phyloP scores from a whole-genome alignment of 495 filamentous ascomycete species.

The Apiosordaria backusii region DNA sequence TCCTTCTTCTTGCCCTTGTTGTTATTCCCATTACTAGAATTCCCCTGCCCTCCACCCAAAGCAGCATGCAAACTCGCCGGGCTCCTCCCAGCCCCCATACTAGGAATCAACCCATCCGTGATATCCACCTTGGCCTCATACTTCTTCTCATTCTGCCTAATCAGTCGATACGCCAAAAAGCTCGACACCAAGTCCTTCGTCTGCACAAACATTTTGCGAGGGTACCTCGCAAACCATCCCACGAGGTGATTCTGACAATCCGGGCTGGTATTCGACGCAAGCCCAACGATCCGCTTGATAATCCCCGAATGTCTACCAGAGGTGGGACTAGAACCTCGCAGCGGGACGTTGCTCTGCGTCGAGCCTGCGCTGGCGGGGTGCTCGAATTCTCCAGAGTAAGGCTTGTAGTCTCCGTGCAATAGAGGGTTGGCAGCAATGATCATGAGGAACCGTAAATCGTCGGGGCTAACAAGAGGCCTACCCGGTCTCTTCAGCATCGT shows the following conservation, averaged over 20 bases:
- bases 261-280: constrained; percentile 71
- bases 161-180: constrained; percentile 80
- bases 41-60: constrained; percentile 48
- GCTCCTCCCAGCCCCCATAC: constrained; percentile 57
- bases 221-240: constrained; percentile 76
- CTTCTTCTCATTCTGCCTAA: constrained; percentile 67
- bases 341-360: constrained; percentile 6
- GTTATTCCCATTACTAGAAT: constrained; percentile 21
- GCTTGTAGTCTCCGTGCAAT: constrained; percentile 49
- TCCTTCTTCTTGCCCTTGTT: constrained; percentile 45
- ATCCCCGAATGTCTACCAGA: constrained; percentile 72
- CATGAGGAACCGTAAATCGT: constrained; percentile 77
- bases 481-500: constrained; percentile 82
- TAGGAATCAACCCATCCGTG: constrained; percentile 67
- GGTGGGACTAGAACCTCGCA: constrained; percentile 26
- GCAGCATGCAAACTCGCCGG: constrained; percentile 71
- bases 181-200: constrained; percentile 71
- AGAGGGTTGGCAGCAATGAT: constrained; percentile 81
- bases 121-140: constrained; percentile 53
- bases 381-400: constrained; percentile 34
- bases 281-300: constrained; percentile 78
- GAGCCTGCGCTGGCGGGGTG: constrained; percentile 20
- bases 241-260: constrained; percentile 80
- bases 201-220: constrained; percentile 63
- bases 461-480: constrained; percentile 61